Evolutionary conservation across 352 stramenopile species (phyloP).

Genomic region (Phytophthora foliorum): DNA sequence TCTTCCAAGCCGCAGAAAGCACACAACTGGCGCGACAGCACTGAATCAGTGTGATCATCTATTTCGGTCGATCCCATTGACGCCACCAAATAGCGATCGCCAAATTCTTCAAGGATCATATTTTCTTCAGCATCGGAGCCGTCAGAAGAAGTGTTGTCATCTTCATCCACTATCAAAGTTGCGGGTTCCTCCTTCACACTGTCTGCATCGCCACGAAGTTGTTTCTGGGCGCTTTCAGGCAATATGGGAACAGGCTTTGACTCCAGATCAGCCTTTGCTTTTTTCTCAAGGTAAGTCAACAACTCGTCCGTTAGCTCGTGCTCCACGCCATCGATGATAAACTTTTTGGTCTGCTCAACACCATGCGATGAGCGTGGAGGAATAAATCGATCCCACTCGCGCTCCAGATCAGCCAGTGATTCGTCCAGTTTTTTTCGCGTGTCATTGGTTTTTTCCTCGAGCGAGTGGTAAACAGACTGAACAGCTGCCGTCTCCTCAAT

Average conservation of each 20-base stretch:
- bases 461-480: constrained; percentile 68
- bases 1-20: constrained; percentile 72
- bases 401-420: constrained; percentile 67
- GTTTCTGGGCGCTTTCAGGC: constrained; percentile 48
- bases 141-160: constrained; percentile 47
- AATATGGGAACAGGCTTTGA: constrained; percentile 54
- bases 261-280: constrained; percentile 71
- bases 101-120: constrained; percentile 62
- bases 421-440: constrained; percentile 61
- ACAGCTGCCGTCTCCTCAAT: constrained; percentile 60
- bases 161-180: constrained; percentile 21
- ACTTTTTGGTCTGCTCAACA: constrained; percentile 69
- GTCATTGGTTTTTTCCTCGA: constrained; percentile 76
- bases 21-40: constrained; percentile 35
- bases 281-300: constrained; percentile 72
- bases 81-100: constrained; percentile 53
- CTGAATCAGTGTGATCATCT: constrained; percentile 3
- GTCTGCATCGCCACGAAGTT: constrained; percentile 26
- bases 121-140: constrained; percentile 57
- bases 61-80: constrained; percentile 1
- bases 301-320: constrained; percentile 80
- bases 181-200: constrained; percentile 12
- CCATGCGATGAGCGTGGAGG: constrained; percentile 53
- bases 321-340: constrained; percentile 80
- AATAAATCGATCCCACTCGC: constrained; percentile 67